Base-by-base conservation (phyloP, 257 asterid genomes). In the Salvia hispanica region DNA sequence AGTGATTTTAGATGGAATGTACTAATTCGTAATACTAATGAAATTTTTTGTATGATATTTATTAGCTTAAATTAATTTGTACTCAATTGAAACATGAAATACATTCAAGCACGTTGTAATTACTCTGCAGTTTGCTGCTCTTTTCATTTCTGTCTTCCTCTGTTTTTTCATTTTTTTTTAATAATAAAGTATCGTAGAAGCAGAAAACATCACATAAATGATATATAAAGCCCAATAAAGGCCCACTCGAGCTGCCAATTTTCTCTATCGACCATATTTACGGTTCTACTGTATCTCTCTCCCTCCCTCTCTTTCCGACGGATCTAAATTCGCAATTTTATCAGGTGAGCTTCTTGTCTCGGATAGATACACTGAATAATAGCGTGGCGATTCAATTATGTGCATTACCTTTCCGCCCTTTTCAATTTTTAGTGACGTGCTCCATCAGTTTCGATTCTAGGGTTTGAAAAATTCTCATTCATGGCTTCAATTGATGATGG, bases 261-360 rank as follows among this genome's bases (percentile, higher is more conserved):
- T 45, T 25, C 69, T 25, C 48, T 64, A 36, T 65, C 70, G 25
- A 9, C 54, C 48, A 18, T 48, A 66, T 66, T 56, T 57, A 58
- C 67, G 37, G 9, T 48, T 69, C 43, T 4, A 33, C 5, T 37
- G 15, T 25, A 18, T 25, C 31, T 25, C 64, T 69, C 60, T 25
- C 55, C 54, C 61, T 67, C 64, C 53, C 63, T 64, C 69, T 66
- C 71, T 66, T 67, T 15, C 31, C 55, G 64, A 54, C 76, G 62
- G 78, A 75, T 79, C 83, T 68, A 62, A 60, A 57, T 56, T 39
- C 21, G 12, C 74, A 52, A 62, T 56, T 70, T 70, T 52, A 13
- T 52, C 73, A 68, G 84, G 84, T 76, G 67, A 75, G 76, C 78
- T 79, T 28, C 60, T 11, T 40, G 25, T 72, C 54, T 43, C 62